Conservation (phyloP, 78 protist genomes). For the Dictyostelium brefeldianum region DNA sequence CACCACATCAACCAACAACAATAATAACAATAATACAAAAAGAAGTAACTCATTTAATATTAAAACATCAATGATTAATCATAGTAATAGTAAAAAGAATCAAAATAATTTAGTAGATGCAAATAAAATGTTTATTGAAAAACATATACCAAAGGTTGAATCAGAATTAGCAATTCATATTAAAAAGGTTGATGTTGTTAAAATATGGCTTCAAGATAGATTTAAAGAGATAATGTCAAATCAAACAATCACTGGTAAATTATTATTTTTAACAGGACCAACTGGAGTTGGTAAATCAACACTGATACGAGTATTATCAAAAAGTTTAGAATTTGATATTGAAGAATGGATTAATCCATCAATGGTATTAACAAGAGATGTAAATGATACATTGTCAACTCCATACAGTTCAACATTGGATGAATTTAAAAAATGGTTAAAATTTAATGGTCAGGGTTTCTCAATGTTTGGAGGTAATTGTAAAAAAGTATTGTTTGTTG, state of each 20-base stretch:
- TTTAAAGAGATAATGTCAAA: conserved; percentile 15
- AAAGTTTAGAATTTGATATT: conserved; percentile 28
- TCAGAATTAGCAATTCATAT: conserved; percentile 39
- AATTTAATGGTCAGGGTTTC: conserved; percentile 13
- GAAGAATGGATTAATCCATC: conserved; percentile 67
- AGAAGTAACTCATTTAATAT: background rate
- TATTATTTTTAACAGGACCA: conserved; percentile 69
- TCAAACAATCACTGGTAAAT: background rate
- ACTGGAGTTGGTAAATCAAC: conserved; percentile 63
- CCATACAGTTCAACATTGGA: conserved; percentile 33
- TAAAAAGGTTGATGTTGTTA: conserved; percentile 29
- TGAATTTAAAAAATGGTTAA: conserved; percentile 47
- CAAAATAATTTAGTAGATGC: background rate
- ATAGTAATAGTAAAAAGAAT: background rate
- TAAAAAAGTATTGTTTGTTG: conserved; percentile 28
- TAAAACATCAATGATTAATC: background rate
- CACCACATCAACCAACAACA: background rate
- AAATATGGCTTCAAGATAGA: conserved; percentile 61
- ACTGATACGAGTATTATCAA: conserved; percentile 41
- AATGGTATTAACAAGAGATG: conserved; percentile 27
- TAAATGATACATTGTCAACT: conserved; percentile 14
- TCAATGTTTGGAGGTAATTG: background rate
- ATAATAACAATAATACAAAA: too few species aligned
- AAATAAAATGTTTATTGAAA: conserved; percentile 40
- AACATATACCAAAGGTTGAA: conserved; percentile 45